Evolutionary conservation across 306 rosid species (phyloP).

Genomic region (Sesbania bispinosa): DNA sequence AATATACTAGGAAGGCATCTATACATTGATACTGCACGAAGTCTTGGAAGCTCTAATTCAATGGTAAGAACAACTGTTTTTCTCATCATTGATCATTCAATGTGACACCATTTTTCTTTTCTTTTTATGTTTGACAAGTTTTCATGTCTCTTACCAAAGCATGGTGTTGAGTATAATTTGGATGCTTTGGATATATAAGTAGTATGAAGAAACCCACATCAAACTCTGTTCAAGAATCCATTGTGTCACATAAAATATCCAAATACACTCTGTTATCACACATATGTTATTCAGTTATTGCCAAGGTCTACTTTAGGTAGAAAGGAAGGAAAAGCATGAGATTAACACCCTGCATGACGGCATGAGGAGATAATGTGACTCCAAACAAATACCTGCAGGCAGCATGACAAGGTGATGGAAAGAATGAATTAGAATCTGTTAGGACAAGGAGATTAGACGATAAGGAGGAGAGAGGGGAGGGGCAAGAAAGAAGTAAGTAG

Average conservation of each 20-base stretch:
- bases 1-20: conserved; percentile 93
- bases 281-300: not conserved
- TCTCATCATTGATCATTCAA: not conserved
- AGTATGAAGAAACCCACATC: not conserved
- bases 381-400: not conserved
- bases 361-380: not conserved
- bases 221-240: not conserved
- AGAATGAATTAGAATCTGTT: not conserved
- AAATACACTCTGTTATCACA: not conserved
- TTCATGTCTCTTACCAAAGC: not conserved
- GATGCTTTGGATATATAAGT: not conserved
- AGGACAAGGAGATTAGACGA: not conserved
- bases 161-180: not conserved
- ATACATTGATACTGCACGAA: conserved; percentile 82
- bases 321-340: not conserved
- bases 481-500: not conserved
- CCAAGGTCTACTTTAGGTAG: not conserved
- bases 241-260: not conserved
- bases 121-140: not conserved
- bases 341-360: not conserved
- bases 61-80: conserved; percentile 45
- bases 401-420: not conserved
- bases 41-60: conserved; percentile 54
- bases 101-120: not conserved
- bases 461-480: not conserved